These are phyloP conservation scores for Glutinoglossum americanum DNA, from an alignment of 495 filamentous ascomycete genomes.

Conservation along the genomic window DNA sequence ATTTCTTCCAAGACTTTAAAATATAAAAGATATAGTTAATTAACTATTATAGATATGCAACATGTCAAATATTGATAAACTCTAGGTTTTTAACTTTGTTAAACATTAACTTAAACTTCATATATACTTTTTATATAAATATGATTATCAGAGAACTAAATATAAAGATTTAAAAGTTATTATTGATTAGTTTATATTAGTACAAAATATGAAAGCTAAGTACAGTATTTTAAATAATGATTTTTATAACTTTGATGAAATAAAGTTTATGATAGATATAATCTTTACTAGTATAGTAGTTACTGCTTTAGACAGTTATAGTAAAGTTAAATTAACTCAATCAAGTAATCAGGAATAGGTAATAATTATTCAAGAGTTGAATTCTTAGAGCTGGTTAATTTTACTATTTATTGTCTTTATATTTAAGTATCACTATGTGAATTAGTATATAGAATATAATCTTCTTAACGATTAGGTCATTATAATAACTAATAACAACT, in stretches of 20 bases:
- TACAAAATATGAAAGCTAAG: background rate
- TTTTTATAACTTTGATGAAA: conserved; percentile 7
- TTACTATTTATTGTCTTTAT: background rate
- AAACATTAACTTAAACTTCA: background rate
- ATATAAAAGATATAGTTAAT: too few species aligned
- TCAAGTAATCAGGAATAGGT: background rate
- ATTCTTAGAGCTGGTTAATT: background rate
- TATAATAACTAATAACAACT: background rate
- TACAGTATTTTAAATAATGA: conserved; percentile 3
- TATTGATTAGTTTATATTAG: background rate
- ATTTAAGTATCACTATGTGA: background rate
- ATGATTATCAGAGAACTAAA: background rate
- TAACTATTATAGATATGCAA: too few species aligned
- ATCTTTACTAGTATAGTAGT: conserved; percentile 2
- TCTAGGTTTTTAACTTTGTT: background rate
- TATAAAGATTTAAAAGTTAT: background rate
- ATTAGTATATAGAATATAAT: background rate
- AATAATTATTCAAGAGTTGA: background rate
- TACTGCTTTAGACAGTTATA: background rate
- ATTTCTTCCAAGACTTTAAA: too few species aligned
- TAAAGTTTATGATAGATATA: conserved; percentile 7
- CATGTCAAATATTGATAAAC: too few species aligned
- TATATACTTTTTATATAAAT: background rate
- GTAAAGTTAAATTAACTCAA: background rate
- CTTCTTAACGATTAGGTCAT: background rate